Conservation (phyloP, 176 grass and related monocot species). For the Eragrostis nindensis region DNA sequence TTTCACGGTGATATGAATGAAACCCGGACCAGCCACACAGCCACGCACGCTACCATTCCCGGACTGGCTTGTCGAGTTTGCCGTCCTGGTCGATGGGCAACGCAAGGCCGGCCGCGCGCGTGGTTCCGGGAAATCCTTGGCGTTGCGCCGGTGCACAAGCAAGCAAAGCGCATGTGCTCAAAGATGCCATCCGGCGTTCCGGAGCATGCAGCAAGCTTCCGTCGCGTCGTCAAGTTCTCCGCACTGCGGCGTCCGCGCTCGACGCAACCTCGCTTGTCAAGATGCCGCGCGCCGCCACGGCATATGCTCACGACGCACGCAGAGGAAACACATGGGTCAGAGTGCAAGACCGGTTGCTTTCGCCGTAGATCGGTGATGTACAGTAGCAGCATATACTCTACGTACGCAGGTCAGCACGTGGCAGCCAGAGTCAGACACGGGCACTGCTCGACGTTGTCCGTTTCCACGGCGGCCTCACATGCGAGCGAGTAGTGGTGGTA, state of each 20-base stretch:
- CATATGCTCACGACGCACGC: not conserved
- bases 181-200: not conserved
- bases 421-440: not conserved
- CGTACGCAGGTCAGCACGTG: not conserved
- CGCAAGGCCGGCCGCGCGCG: not conserved
- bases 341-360: not conserved
- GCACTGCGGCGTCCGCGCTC: no score
- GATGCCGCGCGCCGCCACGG: not conserved
- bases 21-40: not conserved
- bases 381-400: no score
- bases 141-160: not conserved
- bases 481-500: not conserved
- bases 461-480: not conserved
- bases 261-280: not conserved
- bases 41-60: not conserved
- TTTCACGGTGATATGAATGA: not conserved
- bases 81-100: no score
- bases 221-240: no score
- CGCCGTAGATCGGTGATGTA: no score
- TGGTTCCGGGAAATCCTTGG: no score
- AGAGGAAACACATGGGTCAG: not conserved
- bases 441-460: not conserved
- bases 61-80: not conserved
- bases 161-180: not conserved
- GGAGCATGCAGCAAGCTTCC: not conserved